Base-by-base conservation (phyloP, 1,284 basidiomycete genomes). In the Tilletia caries region DNA sequence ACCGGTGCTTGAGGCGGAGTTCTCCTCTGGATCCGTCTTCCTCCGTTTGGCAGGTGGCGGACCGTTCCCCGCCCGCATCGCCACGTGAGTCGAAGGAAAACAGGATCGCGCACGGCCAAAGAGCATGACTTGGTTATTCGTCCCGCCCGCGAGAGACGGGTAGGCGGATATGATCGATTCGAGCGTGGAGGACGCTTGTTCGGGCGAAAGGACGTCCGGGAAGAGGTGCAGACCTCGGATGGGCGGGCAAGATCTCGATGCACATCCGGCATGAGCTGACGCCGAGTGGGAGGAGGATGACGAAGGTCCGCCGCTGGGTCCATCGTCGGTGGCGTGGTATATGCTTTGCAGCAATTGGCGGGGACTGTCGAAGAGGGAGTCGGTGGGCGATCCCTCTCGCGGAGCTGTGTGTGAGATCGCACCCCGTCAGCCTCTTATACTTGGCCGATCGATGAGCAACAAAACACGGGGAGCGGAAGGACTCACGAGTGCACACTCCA, bases 121-220 rank as follows among this genome's bases (percentile, higher is more conserved):
- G 62, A 64, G 62, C 62, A 64, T 64, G 34, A 64, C 62, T 33
- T 64, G 62, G 37, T 64, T 44, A 15, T 32, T 25, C 27, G 27
- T 33, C 2, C 13, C 15, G 23, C 13, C 32, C 12, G 6, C 23
- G 12, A 10, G 25, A 60, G 54, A 4, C n/a, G 18, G 10, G 54
- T 2, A 60, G 4, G 6, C 10, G 1, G 23, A 15, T 27, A 60
- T 18, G 4, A 60, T 4, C 1, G 54, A 1, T 25, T 18, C 2
- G 25, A 60, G 23, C 15, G 29, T 60, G 23, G 23, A 18, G 32
- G 18, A 18, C 1, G 54, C 54, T 33, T 60, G 54, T 60, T 15
- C 32, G 25, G 23, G 18, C 25, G 25, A 29, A 25, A 60, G 18
- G 25, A 60, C 10, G 12, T 60, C 54, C 13, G 23, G 23, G 32